Evolutionary conservation across 2,329 filamentous ascomycete genomes (phyloP).

Genomic region (Daldinia sp.): DNA sequence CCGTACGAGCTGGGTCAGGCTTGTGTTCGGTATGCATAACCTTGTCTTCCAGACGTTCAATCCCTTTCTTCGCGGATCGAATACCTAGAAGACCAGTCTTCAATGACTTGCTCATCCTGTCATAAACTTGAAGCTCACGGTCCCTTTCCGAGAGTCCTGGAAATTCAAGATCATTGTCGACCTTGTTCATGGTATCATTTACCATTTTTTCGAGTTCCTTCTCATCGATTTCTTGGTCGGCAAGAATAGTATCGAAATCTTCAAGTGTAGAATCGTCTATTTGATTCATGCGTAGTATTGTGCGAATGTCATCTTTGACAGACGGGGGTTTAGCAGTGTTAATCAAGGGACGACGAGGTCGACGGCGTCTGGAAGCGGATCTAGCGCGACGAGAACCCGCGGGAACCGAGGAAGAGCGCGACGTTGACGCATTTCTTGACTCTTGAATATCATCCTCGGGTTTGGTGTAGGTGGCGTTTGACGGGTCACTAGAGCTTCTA

Average conservation of each 20-base stretch:
- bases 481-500: conserved; percentile 33
- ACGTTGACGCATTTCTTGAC: conserved; percentile 23
- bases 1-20: conserved; percentile 29
- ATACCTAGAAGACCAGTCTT: conserved; percentile 65
- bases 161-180: conserved; percentile 46
- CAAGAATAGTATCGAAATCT: conserved; percentile 65
- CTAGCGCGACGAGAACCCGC: conserved; percentile 51
- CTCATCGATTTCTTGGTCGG: conserved; percentile 53
- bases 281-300: conserved; percentile 65
- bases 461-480: conserved; percentile 27
- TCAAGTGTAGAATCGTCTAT: conserved; percentile 72
- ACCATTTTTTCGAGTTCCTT: conserved; percentile 49
- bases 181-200: conserved; percentile 45
- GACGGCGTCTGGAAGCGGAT: conserved; percentile 59
- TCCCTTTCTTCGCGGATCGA: conserved; percentile 67
- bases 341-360: conserved; percentile 60
- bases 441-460: conserved; percentile 21
- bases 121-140: conserved; percentile 59
- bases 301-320: conserved; percentile 67
- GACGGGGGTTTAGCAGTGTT: conserved; percentile 67
- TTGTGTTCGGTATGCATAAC: conserved; percentile 58
- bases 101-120: conserved; percentile 66
- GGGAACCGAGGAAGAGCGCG: conserved; percentile 47
- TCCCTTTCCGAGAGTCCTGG: conserved; percentile 50
- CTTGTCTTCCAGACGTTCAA: conserved; percentile 67